Conservation (phyloP, 176 grass and related monocot genomes). For the Chrysopogon serrulatus region DNA sequence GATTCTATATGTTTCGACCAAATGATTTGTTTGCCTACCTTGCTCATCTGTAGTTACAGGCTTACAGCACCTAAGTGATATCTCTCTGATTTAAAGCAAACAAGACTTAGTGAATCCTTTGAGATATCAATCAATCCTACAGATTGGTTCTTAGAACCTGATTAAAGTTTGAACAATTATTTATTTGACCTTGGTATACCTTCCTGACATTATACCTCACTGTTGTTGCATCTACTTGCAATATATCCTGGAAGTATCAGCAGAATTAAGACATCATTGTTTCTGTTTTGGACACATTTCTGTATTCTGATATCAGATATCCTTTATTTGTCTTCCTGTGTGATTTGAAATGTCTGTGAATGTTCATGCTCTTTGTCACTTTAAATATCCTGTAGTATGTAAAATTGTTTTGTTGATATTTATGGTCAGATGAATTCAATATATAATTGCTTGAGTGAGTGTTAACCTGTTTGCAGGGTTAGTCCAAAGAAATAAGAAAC, state of each 20-base stretch:
- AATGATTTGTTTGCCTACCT: neutral
- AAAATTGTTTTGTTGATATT: neutral
- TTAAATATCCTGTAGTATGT: neutral
- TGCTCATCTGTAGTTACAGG: neutral
- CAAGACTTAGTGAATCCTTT: neutral
- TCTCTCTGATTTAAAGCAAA: neutral
- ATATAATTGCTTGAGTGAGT: neutral
- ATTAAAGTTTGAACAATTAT: neutral
- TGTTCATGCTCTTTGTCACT: neutral
- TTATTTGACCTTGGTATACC: too few relatives aligned
- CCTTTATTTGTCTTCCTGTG: neutral
- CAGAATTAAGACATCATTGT: neutral
- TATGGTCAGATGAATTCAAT: neutral
- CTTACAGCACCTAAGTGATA: neutral
- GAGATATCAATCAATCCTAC: neutral
- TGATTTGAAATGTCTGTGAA: neutral
- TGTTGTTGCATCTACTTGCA: neutral
- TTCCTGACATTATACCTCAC: neutral
- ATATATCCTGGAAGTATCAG: neutral
- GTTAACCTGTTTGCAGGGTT: constrained; percentile 3
- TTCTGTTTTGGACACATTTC: neutral
- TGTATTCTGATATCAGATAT: neutral
- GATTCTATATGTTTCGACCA: neutral
- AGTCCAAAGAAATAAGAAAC: constrained; percentile 17
- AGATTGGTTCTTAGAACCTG: neutral